Conservation (phyloP, 768 basidiomycete species). For the Boletus insuetus region DNA sequence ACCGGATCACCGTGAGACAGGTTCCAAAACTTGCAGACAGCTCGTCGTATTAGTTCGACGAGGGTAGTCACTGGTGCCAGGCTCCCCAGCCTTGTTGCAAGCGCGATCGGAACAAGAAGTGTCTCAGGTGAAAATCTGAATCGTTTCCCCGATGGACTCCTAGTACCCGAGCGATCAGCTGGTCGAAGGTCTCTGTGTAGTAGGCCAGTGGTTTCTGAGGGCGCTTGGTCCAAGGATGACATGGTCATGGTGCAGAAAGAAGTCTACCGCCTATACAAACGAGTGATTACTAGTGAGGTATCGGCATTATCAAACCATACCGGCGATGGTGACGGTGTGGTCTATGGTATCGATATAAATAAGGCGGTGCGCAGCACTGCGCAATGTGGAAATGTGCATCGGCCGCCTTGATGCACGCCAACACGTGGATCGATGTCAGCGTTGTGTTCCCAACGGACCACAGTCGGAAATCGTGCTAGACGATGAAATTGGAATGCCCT, state of each 20-base stretch:
- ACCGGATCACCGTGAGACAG: constrained; percentile 3
- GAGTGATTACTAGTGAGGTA: no score
- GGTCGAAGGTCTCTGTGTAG: constrained; percentile 1
- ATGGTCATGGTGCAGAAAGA: background rate
- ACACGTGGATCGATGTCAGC: no score
- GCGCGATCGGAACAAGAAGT: constrained; percentile 26
- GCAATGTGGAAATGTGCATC: no score
- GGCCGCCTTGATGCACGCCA: no score
- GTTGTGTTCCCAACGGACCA: no score
- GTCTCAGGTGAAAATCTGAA: constrained; percentile 11
- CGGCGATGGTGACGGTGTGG: no score
- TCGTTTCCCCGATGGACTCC: background rate
- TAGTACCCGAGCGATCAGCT: background rate
- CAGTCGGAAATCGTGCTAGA: no score
- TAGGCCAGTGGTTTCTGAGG: constrained; percentile 6
- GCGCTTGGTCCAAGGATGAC: constrained; percentile 2
- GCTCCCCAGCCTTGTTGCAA: constrained; percentile 20
- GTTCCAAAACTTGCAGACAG: constrained; percentile 27
- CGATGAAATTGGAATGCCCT: no score
- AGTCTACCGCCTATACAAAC: background rate
- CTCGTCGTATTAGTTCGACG: constrained; percentile 22
- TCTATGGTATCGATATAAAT: no score
- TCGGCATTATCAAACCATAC: no score
- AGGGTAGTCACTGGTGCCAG: constrained; percentile 27
- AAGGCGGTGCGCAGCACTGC: no score